Evolutionary conservation across 805 yeast species (phyloP).

Genomic region (baker's yeast (Saccharomyces cerevisiae)): DNA sequence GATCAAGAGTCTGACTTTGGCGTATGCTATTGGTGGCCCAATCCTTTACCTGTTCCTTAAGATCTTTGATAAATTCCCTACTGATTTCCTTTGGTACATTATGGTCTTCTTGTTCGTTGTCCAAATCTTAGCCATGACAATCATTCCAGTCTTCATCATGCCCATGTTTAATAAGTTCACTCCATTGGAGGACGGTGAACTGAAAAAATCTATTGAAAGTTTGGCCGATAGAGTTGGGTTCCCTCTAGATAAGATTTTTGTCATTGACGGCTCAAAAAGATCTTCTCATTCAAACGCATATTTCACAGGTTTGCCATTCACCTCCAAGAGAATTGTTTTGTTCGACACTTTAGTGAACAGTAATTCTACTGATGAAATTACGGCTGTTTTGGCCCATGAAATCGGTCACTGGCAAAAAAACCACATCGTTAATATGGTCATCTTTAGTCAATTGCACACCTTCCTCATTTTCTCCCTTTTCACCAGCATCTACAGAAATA

Average conservation of each 20-base stretch:
- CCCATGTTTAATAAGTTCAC: conserved; percentile 89
- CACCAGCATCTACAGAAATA: conserved; percentile 71
- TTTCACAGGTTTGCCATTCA: conserved; percentile 94
- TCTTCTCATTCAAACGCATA: conserved; percentile 96
- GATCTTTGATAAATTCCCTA: conserved; percentile 73
- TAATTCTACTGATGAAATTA: conserved; percentile 67
- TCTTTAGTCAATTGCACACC: conserved; percentile 55
- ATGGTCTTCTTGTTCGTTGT: conserved; percentile 63
- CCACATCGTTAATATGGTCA: conserved; percentile 73
- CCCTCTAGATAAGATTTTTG: conserved; percentile 80
- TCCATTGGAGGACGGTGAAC: conserved; percentile 84
- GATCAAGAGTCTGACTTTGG: conserved; percentile 50
- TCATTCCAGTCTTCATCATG: conserved; percentile 78
- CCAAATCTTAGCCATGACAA: conserved; percentile 65
- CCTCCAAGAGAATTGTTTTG: conserved; percentile 80
- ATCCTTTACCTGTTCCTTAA: conserved; percentile 66
- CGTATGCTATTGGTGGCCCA: conserved; percentile 60
- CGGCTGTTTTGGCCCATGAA: conserved; percentile 96
- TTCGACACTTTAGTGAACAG: conserved; percentile 85
- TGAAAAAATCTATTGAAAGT: conserved; percentile 70
- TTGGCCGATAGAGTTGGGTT: conserved; percentile 69
- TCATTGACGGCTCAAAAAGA: conserved; percentile 94
- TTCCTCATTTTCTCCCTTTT: conserved; percentile 63
- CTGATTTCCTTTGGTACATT: conserved; percentile 71
- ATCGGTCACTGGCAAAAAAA: conserved; percentile 95